Percentiles rank a stretch among this genome's conserved stretches.
Evolutionary conservation across 768 basidiomycete species (phyloP).

Genomic region (Pleurotus sapidus): DNA sequence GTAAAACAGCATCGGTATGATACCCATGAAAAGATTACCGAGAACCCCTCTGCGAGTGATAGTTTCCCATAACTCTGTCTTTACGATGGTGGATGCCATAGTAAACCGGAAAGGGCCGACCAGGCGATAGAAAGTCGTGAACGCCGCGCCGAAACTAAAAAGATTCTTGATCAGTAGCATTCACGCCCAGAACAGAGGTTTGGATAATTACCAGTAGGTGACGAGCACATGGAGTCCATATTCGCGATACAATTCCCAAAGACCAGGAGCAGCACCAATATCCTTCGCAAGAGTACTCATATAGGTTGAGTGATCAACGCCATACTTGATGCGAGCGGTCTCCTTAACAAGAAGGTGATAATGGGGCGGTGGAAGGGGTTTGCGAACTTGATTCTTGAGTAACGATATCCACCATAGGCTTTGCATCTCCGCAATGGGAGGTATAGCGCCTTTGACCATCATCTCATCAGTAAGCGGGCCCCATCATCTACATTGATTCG

Average conservation of each 20-base stretch:
- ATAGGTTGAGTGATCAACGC: constrained; percentile 56
- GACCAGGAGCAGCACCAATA: constrained; percentile 50
- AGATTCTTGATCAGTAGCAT: background rate
- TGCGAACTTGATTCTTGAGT: constrained; percentile 36
- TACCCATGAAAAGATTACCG: constrained; percentile 58
- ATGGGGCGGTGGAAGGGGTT: constrained; percentile 41
- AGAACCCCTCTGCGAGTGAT: constrained; percentile 49
- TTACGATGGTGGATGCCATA: constrained; percentile 39
- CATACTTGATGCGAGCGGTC: constrained; percentile 53
- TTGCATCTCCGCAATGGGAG: constrained; percentile 61
- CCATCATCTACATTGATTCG: no score
- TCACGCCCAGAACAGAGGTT: background rate
- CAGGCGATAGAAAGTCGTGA: constrained; percentile 57
- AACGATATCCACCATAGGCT: constrained; percentile 54
- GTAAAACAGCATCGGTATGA: constrained; percentile 50
- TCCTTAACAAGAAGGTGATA: constrained; percentile 54
- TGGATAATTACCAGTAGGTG: constrained; percentile 46
- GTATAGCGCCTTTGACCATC: constrained; percentile 43
- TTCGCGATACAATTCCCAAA: constrained; percentile 42
- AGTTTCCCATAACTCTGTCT: constrained; percentile 60
- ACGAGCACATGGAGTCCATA: constrained; percentile 49
- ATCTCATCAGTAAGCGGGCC: background rate
- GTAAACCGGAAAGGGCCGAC: constrained; percentile 46
- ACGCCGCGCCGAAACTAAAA: constrained; percentile 54
- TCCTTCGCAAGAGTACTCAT: constrained; percentile 57